Percentiles rank a stretch among this genome's conserved stretches.
phyloP scores from a whole-genome alignment of 371 early-diverging fungal species.

The Smittium culicis region DNA sequence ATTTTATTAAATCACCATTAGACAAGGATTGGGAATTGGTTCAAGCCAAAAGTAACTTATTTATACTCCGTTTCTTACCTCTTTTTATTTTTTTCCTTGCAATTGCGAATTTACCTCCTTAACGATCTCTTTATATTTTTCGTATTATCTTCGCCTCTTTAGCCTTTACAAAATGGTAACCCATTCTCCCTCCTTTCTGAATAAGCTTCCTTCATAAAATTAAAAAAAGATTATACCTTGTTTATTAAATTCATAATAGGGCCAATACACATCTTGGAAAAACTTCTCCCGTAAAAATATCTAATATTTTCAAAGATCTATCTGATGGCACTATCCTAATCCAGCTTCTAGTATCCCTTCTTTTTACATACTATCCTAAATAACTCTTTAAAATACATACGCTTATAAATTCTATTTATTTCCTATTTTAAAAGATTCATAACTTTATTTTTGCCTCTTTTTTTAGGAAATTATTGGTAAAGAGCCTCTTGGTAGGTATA shows the following conservation, averaged over 20 bases:
- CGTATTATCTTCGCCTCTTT: conserved; percentile 7
- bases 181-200: too few species aligned
- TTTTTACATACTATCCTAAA: not conserved
- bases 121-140: conserved; percentile 6
- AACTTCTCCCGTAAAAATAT: conserved; percentile 42
- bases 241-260: too few species aligned
- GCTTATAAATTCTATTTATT: not conserved
- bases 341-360: conserved; percentile 66
- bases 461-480: conserved; percentile 29
- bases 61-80: not conserved
- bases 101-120: too few species aligned
- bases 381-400: too few species aligned
- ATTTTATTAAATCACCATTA: too few species aligned
- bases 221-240: conserved; percentile 15
- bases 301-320: conserved; percentile 52
- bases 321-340: conserved; percentile 74
- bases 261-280: conserved; percentile 76
- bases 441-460: not conserved
- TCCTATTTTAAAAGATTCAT: not conserved
- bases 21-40: conserved; percentile 70
- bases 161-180: conserved; percentile 74
- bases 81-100: not conserved
- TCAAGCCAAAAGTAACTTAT: conserved; percentile 70
- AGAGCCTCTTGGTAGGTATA: conserved; percentile 40
- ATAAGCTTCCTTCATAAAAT: not conserved